Evolutionary conservation across 768 basidiomycete species (phyloP).

Genomic region (Tricholoma sp.): DNA sequence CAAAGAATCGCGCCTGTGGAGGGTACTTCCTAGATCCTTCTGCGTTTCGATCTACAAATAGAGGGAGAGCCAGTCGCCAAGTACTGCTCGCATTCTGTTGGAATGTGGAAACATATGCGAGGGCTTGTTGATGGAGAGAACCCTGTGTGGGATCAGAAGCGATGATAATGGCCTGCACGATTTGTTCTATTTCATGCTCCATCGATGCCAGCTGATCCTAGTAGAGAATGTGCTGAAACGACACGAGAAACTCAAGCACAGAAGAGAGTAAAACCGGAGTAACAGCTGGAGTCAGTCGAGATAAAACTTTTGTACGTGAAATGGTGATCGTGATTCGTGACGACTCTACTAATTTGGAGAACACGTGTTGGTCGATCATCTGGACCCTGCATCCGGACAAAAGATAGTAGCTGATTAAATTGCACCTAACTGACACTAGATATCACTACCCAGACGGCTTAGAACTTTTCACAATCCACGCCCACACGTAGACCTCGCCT

Average conservation of each 20-base stretch:
- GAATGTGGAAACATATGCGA: conserved; percentile 74
- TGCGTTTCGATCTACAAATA: conserved; percentile 60
- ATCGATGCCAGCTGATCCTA: conserved; percentile 29
- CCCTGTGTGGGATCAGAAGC: conserved; percentile 76
- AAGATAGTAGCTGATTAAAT: too few species aligned
- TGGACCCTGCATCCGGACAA: background rate
- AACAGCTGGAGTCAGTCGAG: conserved; percentile 12
- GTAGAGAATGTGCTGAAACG: background rate
- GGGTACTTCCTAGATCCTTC: conserved; percentile 66
- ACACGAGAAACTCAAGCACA: conserved; percentile 3
- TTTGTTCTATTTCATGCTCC: conserved; percentile 72
- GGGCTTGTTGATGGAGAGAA: conserved; percentile 76
- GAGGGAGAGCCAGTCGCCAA: conserved; percentile 76
- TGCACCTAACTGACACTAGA: too few species aligned
- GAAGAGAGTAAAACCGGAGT: background rate
- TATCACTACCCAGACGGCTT: too few species aligned
- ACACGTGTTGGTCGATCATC: conserved; percentile 15
- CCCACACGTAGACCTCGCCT: too few species aligned
- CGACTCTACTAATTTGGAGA: conserved; percentile 15
- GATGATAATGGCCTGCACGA: conserved; percentile 82
- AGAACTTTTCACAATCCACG: too few species aligned
- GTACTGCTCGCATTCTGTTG: conserved; percentile 69
- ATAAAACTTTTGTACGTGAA: conserved; percentile 15
- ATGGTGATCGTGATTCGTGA: conserved; percentile 15
- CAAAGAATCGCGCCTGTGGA: conserved; percentile 72